These are phyloP conservation scores for Suillus bovinus DNA, from an alignment of 768 basidiomycete species.

Conservation along the genomic window DNA sequence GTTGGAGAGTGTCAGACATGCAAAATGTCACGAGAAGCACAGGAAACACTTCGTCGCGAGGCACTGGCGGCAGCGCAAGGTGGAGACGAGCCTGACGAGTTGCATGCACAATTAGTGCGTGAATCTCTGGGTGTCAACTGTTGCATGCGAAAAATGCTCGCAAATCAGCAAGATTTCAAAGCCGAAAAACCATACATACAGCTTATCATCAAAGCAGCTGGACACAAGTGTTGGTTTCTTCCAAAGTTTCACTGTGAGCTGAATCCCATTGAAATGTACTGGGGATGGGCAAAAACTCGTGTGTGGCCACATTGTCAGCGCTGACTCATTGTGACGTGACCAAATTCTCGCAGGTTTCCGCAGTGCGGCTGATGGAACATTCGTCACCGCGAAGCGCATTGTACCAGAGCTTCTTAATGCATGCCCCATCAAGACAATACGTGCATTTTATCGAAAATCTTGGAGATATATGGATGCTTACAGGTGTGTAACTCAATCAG, in stretches of 20 bases:
- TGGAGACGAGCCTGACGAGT: background rate
- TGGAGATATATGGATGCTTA: constrained; percentile 2
- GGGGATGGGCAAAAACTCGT: constrained; percentile 8
- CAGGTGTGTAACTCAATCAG: background rate
- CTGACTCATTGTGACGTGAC: background rate
- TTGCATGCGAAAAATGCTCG: no score
- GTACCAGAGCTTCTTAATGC: constrained; percentile 24
- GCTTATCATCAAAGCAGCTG: no score
- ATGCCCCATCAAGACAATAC: constrained; percentile 19
- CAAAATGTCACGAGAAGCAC: background rate
- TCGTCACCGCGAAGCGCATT: constrained; percentile 23
- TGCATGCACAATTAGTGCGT: no score
- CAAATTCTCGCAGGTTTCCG: constrained; percentile 18
- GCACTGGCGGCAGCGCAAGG: background rate
- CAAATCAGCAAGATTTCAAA: no score
- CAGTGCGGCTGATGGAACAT: constrained; percentile 23
- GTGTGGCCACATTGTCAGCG: background rate
- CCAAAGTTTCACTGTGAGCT: no score
- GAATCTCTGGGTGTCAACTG: no score
- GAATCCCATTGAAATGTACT: no score
- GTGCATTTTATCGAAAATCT: constrained; percentile 11
- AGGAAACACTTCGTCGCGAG: background rate
- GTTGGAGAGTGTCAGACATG: constrained; percentile 6
- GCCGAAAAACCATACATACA: no score
- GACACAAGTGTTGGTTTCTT: no score